Conservation (phyloP, 106 monocot genomes). For the Xerophyta viscosa region DNA sequence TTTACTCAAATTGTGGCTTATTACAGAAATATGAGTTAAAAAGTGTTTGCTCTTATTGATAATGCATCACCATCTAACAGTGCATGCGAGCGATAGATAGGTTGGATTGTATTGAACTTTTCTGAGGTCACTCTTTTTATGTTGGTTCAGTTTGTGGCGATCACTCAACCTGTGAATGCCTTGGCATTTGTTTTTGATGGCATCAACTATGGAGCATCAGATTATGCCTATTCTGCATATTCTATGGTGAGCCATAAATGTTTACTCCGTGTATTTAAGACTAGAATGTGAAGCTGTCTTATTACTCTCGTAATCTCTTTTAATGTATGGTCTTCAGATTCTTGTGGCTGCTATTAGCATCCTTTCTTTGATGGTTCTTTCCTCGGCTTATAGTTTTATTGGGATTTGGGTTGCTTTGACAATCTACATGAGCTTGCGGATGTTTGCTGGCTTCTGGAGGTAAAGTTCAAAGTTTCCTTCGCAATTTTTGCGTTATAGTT, state of each 20-base stretch:
- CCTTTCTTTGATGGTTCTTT: constrained; percentile 43
- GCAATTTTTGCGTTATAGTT: neutral
- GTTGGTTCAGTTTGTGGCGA: constrained; percentile 66
- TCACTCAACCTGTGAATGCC: constrained; percentile 81
- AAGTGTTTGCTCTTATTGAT: too few species aligned
- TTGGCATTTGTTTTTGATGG: constrained; percentile 95
- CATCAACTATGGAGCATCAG: constrained; percentile 92
- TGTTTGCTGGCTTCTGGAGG: constrained; percentile 83
- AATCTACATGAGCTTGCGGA: constrained; percentile 76
- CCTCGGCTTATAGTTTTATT: constrained; percentile 50
- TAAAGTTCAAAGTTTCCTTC: constrained; percentile 2
- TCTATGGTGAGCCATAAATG: constrained; percentile 58
- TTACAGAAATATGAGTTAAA: too few species aligned
- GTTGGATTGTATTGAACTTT: too few species aligned
- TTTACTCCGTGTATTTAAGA: neutral
- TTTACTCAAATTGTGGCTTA: too few species aligned
- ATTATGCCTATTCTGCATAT: constrained; percentile 88
- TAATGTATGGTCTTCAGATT: constrained; percentile 29
- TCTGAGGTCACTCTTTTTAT: neutral
- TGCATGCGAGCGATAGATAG: too few species aligned
- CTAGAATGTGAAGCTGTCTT: neutral
- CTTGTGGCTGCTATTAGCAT: constrained; percentile 71
- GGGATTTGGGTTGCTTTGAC: constrained; percentile 82
- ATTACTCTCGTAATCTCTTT: neutral
- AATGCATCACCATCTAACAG: too few species aligned